Evolutionary conservation across 2,329 filamentous ascomycete species (phyloP).

Genomic region (Pyricularia pennisetigena): DNA sequence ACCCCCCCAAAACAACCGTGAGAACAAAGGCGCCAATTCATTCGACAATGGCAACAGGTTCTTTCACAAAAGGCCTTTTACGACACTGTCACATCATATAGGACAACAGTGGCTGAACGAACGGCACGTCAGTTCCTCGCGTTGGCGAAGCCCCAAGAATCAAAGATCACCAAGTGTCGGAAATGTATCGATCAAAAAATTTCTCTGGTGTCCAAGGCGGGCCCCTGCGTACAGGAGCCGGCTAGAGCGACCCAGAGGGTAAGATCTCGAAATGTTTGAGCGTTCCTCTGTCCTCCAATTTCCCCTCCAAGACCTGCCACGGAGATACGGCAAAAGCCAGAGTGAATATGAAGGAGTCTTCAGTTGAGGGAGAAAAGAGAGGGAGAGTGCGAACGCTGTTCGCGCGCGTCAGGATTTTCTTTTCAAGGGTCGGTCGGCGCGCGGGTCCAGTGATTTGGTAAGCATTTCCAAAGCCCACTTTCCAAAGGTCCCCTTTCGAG

Average conservation of each 20-base stretch:
- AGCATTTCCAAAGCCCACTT: background rate
- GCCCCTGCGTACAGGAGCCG: conserved; percentile 16
- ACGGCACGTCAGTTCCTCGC: too few relatives aligned
- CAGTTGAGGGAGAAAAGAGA: conserved; percentile 26
- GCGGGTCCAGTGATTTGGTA: background rate
- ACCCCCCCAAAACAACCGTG: too few relatives aligned
- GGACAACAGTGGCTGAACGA: too few relatives aligned
- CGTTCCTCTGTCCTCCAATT: conserved; percentile 52
- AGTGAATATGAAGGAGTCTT: conserved; percentile 57
- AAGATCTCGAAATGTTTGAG: conserved; percentile 38
- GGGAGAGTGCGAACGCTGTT: conserved; percentile 6
- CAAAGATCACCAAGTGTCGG: background rate
- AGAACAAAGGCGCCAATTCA: background rate
- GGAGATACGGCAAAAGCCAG: conserved; percentile 43
- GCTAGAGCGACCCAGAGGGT: conserved; percentile 39
- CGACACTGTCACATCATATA: background rate
- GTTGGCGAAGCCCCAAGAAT: too few relatives aligned
- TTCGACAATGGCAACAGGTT: background rate
- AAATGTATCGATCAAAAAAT: conserved; percentile 25
- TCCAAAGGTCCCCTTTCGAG: background rate
- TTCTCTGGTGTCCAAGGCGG: conserved; percentile 17
- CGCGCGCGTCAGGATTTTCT: background rate
- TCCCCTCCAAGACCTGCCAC: conserved; percentile 57
- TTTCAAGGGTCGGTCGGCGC: background rate
- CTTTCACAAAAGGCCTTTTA: background rate